These are phyloP conservation scores for Termitomyces sp. DNA, from an alignment of 768 basidiomycete species.

Conservation along the genomic window DNA sequence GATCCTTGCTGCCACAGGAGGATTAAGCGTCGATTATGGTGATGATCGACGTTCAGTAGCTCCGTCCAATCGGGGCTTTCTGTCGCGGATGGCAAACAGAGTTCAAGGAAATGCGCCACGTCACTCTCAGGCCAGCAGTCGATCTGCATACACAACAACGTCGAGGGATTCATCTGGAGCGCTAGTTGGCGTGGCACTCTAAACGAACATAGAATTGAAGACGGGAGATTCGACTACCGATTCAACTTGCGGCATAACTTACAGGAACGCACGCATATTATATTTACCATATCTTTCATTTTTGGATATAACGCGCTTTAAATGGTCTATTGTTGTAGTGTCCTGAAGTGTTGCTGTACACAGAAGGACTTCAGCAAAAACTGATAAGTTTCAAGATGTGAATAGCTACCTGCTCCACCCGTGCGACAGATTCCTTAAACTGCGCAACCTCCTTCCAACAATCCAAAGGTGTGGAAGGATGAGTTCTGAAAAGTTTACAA, in stretches of 20 bases:
- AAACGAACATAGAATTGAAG: not conserved
- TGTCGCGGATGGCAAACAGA: conserved; percentile 9
- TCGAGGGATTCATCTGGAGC: conserved; percentile 12
- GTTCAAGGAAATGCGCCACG: conserved; percentile 6
- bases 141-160: conserved; percentile 1
- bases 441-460: conserved; percentile 69
- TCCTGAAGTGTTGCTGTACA: conserved; percentile 57
- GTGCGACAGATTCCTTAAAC: conserved; percentile 66
- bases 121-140: conserved; percentile 12
- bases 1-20: conserved; percentile 32
- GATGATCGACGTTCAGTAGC: conserved; percentile 14
- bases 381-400: not conserved
- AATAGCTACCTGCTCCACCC: conserved; percentile 56
- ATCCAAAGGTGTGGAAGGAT: conserved; percentile 50
- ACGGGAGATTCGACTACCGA: not conserved
- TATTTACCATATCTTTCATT: not conserved
- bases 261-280: conserved; percentile 2
- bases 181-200: conserved; percentile 17
- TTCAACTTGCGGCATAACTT: conserved; percentile 2
- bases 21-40: conserved; percentile 1
- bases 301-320: conserved; percentile 1
- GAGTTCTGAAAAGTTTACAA: conserved; percentile 34
- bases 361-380: not conserved
- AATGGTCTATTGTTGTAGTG: conserved; percentile 34
- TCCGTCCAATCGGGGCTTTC: conserved; percentile 16